Evolutionary conservation across 225 moss, liverwort and hornwort genomes (phyloP).

Genomic region (Physcomitrium patens): DNA sequence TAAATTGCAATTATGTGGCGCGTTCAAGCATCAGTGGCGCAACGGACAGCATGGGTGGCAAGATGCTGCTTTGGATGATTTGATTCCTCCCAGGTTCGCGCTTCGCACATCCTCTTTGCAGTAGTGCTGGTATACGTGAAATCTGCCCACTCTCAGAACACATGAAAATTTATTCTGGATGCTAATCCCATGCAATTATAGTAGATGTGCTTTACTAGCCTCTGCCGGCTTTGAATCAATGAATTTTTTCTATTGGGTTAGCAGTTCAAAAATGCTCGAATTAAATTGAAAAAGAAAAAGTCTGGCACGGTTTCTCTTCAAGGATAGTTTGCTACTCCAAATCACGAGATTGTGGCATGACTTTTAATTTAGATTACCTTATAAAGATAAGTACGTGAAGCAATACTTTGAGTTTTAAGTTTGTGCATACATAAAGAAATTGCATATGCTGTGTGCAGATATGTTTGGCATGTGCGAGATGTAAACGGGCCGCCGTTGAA

Average conservation of each 20-base stretch:
- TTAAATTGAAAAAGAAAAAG: neutral
- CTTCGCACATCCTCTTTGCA: neutral
- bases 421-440: constrained; percentile 3
- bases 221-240: no score
- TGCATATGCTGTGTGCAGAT: constrained; percentile 42
- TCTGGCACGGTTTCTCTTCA: neutral
- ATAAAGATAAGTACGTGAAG: neutral
- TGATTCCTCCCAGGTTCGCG: constrained; percentile 74
- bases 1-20: constrained; percentile 79
- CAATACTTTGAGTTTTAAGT: constrained; percentile 4
- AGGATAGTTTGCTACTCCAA: constrained; percentile 6
- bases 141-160: neutral
- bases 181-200: no score
- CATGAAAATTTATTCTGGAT: no score
- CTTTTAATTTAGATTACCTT: neutral
- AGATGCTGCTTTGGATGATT: constrained; percentile 87
- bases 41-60: constrained; percentile 99
- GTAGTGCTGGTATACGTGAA: neutral
- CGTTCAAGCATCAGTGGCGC: constrained; percentile 98
- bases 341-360: constrained; percentile 1
- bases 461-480: constrained; percentile 89
- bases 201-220: no score
- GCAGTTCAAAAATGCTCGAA: neutral
- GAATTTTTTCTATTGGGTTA: no score
- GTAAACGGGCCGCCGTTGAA: constrained; percentile 58